Conservation (phyloP, 371 early-diverging fungal genomes). For the Lichtheimia hyalospora region DNA sequence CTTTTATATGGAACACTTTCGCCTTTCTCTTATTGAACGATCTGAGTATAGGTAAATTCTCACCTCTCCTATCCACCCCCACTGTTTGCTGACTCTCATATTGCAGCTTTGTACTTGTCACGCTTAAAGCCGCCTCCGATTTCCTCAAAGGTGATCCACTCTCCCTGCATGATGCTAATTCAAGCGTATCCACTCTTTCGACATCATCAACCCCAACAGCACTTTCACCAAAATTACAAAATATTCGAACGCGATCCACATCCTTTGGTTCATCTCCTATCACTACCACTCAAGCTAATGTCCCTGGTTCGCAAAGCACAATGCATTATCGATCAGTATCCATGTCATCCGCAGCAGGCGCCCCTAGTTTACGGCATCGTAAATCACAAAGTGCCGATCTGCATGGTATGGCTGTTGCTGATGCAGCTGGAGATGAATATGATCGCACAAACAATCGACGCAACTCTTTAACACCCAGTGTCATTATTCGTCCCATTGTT, state of each 20-base stretch:
- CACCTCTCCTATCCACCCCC: constrained; percentile 1
- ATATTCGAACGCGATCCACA: constrained; percentile 27
- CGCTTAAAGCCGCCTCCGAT: constrained; percentile 53
- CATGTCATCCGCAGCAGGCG: constrained; percentile 12
- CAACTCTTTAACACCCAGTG: constrained; percentile 28
- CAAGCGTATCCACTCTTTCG: constrained; percentile 23
- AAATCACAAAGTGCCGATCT: constrained; percentile 49
- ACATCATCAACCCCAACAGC: constrained; percentile 19
- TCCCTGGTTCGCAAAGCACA: constrained; percentile 1
- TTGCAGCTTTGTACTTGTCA: constrained; percentile 51
- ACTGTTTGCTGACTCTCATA: background rate
- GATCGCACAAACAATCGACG: constrained; percentile 19
- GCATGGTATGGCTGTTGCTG: constrained; percentile 12
- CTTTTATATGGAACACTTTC: constrained; percentile 59
- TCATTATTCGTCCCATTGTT: constrained; percentile 33
- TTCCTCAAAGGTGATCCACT: constrained; percentile 61
- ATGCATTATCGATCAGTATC: constrained; percentile 19
- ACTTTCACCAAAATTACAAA: constrained; percentile 19
- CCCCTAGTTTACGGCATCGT: constrained; percentile 29
- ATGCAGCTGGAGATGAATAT: constrained; percentile 1
- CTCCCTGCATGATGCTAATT: constrained; percentile 35
- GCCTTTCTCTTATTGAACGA: constrained; percentile 48
- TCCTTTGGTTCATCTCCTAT: constrained; percentile 29
- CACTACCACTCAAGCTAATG: constrained; percentile 6
- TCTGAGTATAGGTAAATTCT: constrained; percentile 47